A percentile compares a stretch with the other conserved stretches of the same genome.
Conservation (phyloP, 2,329 filamentous ascomycete genomes). For the Fusarium sp. region DNA sequence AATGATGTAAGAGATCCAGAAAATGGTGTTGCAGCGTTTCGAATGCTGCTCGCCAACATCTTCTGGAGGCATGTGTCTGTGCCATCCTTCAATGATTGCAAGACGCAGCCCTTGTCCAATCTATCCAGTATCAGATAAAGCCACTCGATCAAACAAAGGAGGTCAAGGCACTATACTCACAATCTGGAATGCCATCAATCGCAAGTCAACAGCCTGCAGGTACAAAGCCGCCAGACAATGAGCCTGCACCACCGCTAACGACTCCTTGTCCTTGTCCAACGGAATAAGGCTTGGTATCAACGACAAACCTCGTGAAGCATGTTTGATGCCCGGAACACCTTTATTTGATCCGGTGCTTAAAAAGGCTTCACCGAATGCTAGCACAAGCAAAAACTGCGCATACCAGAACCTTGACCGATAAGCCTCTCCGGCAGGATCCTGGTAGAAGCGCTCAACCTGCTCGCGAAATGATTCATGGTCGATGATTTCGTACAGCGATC, state of each 20-base stretch:
- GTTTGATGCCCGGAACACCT: background rate
- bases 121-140: background rate
- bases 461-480: background rate
- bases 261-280: background rate
- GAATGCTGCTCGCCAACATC: slow-evolving; percentile 4
- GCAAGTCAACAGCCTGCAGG: background rate
- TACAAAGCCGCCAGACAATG: background rate
- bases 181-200: slow-evolving; percentile 4
- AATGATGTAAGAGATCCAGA: slow-evolving; percentile 16
- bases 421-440: slow-evolving; percentile 1
- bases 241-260: background rate
- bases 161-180: background rate
- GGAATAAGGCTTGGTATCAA: slow-evolving; percentile 15
- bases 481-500: slow-evolving; percentile 7
- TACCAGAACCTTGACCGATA: slow-evolving; percentile 5
- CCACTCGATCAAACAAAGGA: background rate
- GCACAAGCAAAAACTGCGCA: slow-evolving; percentile 1
- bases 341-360: background rate
- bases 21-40: slow-evolving; percentile 10
- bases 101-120: slow-evolving; percentile 14
- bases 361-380: slow-evolving; percentile 6
- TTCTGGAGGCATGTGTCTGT: slow-evolving; percentile 17
- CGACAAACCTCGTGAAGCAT: slow-evolving; percentile 8
- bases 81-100: slow-evolving; percentile 11
- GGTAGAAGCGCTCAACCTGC: slow-evolving; percentile 11